Base-by-base conservation (phyloP, 2,329 filamentous ascomycete species). In the Escovopsis sp. region DNA sequence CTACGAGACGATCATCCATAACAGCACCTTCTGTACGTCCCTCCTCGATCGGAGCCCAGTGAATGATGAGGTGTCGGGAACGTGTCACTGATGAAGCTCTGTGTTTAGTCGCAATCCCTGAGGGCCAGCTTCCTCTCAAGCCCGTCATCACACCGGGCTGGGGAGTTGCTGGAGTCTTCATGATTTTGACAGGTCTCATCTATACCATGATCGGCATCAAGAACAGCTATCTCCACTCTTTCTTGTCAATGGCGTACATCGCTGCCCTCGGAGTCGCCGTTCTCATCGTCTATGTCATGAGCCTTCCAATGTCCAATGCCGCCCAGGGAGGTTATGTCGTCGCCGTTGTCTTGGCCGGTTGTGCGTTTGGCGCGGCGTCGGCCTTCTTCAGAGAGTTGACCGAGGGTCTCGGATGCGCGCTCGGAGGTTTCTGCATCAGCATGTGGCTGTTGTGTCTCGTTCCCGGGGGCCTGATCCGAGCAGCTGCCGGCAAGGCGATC, bases 391-490 rank as follows among this genome's bases (percentile, higher is more conserved):
- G 77, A 43, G 87, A 95, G 51, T 68, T 94, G 36, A 87, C 85
- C 0, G 81, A 87, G 43, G 71, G 74, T 7, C 65, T 94, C n/a
- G 85, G 83, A 2, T 94, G 85, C 55, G 65, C 89, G n/a, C 67
- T 94, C 0, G 87, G 86, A 24, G 87, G 87, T 1, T 94, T 91
- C 57, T 86, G 79, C 48, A 56, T 91, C 7, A 78, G 79, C 55
- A 94, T 94, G 87, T 96, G 89, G 89, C 68, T 96, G 40, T 68
- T 95, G 37, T 80, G 79, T 20, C 62, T 95, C 35, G 79, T 77
- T 43, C 69, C 78, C 0, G 88, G 86, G 7, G 87, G 88, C 1
- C 65, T 94, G 30, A 67, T 95, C 34, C 65, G 67, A 5, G 68
- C 71, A 2, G 69, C 69, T 1, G 66, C 68, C 13, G 70, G 77